Evolutionary conservation across 495 filamentous ascomycete genomes (phyloP).

Genomic region (Rhypophila decipiens): DNA sequence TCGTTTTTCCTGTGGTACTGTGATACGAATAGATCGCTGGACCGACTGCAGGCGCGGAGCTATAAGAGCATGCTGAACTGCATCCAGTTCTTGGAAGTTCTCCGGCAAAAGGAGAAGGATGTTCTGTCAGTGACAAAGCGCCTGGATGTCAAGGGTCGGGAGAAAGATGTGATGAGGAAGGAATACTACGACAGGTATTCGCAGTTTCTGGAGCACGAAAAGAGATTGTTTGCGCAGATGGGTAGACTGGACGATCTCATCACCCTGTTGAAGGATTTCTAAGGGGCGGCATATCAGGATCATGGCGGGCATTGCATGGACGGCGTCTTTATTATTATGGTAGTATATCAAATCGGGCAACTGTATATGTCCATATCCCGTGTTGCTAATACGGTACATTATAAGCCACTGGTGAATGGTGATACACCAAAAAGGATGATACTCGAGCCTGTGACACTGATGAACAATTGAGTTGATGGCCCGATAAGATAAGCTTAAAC

Average conservation of each 20-base stretch:
- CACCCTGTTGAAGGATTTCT: conserved; percentile 77
- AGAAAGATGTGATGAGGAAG: conserved; percentile 66
- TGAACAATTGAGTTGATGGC: too few relatives aligned
- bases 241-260: conserved; percentile 78
- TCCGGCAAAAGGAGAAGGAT: conserved; percentile 57
- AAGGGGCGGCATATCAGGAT: conserved; percentile 9
- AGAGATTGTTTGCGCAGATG: conserved; percentile 68
- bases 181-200: conserved; percentile 60
- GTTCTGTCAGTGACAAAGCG: conserved; percentile 73
- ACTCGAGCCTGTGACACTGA: too few relatives aligned
- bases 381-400: too few relatives aligned
- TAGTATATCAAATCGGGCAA: too few relatives aligned
- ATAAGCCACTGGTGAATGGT: too few relatives aligned
- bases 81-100: conserved; percentile 67
- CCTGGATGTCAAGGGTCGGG: conserved; percentile 72
- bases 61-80: conserved; percentile 88
- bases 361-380: too few relatives aligned
- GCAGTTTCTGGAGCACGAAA: conserved; percentile 65
- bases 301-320: not conserved
- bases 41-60: conserved; percentile 61
- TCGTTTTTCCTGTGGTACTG: conserved; percentile 89
- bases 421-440: too few relatives aligned
- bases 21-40: conserved; percentile 62
- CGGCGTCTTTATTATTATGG: not conserved
- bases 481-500: too few relatives aligned